A percentile compares a stretch with the other conserved stretches of the same genome.
phyloP scores from a whole-genome alignment of 2,329 filamentous ascomycete genomes.

The Exophiala calicioides region DNA sequence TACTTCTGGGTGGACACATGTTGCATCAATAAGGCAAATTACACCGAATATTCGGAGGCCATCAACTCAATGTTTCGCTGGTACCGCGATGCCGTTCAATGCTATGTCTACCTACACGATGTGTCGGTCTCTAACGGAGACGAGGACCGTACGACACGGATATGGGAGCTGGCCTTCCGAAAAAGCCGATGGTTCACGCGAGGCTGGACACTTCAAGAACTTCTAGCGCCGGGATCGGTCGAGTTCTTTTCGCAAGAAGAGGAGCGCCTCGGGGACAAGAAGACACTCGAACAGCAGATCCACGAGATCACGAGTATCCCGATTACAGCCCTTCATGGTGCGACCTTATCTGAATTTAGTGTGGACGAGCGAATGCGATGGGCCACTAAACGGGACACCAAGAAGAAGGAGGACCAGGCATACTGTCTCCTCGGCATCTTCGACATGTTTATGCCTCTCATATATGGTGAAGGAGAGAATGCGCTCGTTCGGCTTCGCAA shows the following conservation, averaged over 20 bases:
- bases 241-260: conserved; percentile 17
- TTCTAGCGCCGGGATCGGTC: conserved; percentile 20
- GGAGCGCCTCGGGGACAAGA: conserved; percentile 11
- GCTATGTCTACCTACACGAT: conserved; percentile 19
- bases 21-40: conserved; percentile 31
- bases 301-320: conserved; percentile 32
- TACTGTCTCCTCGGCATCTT: conserved; percentile 51
- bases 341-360: conserved; percentile 24
- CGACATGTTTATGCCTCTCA: conserved; percentile 44
- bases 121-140: conserved; percentile 3
- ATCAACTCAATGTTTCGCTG: conserved; percentile 31
- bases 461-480: conserved; percentile 43
- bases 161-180: too few relatives aligned
- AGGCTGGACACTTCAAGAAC: too few relatives aligned
- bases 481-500: conserved; percentile 10
- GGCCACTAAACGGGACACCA: conserved; percentile 40
- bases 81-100: conserved; percentile 27
- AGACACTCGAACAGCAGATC: conserved; percentile 29
- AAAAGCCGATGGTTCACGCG: conserved; percentile 30
- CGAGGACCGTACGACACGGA: too few relatives aligned
- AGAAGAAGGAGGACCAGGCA: conserved; percentile 42
- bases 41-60: conserved; percentile 28
- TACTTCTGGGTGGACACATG: conserved; percentile 34
- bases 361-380: conserved; percentile 41
- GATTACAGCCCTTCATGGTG: conserved; percentile 25